Base-by-base conservation (phyloP, 805 yeast genomes). In the Pichia nakasei region DNA sequence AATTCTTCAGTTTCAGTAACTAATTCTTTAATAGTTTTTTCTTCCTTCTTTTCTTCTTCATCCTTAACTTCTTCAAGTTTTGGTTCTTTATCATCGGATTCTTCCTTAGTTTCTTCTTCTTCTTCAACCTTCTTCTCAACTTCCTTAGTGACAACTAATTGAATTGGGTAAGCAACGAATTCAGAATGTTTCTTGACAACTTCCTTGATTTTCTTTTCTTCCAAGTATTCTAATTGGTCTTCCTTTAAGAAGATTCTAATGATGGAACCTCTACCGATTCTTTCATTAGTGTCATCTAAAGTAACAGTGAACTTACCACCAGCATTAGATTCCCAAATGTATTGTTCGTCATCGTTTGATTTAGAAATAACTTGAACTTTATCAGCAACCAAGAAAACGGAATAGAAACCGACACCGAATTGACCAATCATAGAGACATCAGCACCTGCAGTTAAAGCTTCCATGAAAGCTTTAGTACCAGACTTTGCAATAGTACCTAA, bases 401-500 rank as follows among this genome's bases (percentile, higher is more conserved):
- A 93, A 83, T 93, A 93, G 91, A 93, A 93, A 82, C 99, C 99
- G 60, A 93, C 98, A 88, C 99, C 99, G 76, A 93, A 93, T 76
- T 93, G 98, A 80, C 99, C 99, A 74, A 93, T 93, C 98, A 93
- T 93, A 53, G 97, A 89, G 52, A 93, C 97, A 69, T 93, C 99
- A 50, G 99, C 98, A 74, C 98, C 98, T 54, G 97, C 97, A 55
- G 95, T 83, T 55, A 94, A 78, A 56, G 98, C 98, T 75, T 93
- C 98, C 98, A 93, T 93, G 71, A 93, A 93, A 58, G 95, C 87
- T 76, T 93, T 93, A 60, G 99, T 93, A 75, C 99, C 99, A 55
- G 99, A 93, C 75, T 93, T 93, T 65, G 99, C 99, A 66, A 93
- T 93, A 56, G 97, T 93, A 83, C 99, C 99, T 70, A 93, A 85